phyloP scores from a whole-genome alignment of 306 rosid genomes.

The Quercus alba region DNA sequence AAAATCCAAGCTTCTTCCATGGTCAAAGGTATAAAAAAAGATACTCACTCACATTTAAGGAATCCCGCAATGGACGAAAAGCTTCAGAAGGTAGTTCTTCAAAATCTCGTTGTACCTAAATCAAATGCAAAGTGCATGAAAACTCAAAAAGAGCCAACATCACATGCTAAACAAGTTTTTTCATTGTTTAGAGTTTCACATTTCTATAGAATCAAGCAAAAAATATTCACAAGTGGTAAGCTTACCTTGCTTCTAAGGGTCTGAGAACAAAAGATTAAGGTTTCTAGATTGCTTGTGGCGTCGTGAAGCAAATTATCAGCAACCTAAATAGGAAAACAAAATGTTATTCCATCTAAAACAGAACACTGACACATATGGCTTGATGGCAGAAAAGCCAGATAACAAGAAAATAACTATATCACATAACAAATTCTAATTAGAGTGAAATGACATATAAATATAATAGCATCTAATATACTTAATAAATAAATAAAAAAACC shows the following conservation, averaged over 20 bases:
- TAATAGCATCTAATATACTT: neutral
- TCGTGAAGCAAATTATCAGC: conserved; percentile 98
- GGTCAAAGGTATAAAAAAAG: conserved; percentile 3
- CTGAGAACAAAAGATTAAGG: conserved; percentile 96
- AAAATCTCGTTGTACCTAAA: conserved; percentile 91
- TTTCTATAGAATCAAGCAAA: conserved; percentile 7
- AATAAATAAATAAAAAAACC: neutral
- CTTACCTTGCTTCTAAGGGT: conserved; percentile 97
- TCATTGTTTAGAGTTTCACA: neutral
- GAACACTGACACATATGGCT: neutral
- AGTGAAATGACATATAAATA: neutral
- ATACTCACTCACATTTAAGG: conserved; percentile 87
- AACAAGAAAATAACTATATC: neutral
- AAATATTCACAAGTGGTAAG: neutral
- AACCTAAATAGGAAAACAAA: conserved; percentile 51
- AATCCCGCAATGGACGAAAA: conserved; percentile 89
- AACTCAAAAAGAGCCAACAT: conserved; percentile 26
- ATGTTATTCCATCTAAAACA: conserved; percentile 15
- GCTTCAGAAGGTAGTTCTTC: conserved; percentile 97
- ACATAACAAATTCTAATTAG: neutral
- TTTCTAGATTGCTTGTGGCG: conserved; percentile 89
- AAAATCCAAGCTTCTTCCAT: conserved; percentile 11
- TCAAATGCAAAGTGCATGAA: conserved; percentile 20
- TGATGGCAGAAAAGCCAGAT: neutral
- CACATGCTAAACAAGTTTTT: conserved; percentile 8